A percentile compares a stretch with the other conserved stretches of the same genome.
phyloP scores from a whole-genome alignment of 331 rosid species.

The Malus hybrid region DNA sequence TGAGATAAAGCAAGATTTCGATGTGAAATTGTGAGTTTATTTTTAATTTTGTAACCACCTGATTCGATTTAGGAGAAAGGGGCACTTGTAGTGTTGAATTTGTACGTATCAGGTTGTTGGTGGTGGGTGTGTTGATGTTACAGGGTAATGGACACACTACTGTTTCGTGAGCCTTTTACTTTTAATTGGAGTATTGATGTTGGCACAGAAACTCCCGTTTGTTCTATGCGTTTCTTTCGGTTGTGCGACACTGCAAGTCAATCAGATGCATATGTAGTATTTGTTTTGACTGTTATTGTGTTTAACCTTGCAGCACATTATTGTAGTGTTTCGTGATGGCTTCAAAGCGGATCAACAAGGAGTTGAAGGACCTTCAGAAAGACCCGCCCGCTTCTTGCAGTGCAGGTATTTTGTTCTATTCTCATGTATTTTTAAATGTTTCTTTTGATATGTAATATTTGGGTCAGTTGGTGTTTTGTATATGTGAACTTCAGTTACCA shows the following conservation, averaged over 20 bases:
- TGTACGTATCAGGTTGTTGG: not conserved
- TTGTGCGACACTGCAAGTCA: not conserved
- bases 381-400: slow-evolving; percentile 83
- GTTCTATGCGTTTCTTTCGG: not conserved
- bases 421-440: not conserved
- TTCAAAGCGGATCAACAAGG: slow-evolving; percentile 63
- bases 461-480: not conserved
- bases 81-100: not conserved
- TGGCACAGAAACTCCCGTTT: not conserved
- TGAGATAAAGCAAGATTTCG: not conserved
- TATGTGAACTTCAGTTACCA: not conserved
- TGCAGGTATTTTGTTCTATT: slow-evolving; percentile 38
- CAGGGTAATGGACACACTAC: not conserved
- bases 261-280: not conserved
- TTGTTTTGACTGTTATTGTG: not conserved
- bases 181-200: not conserved
- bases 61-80: not conserved
- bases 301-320: not conserved
- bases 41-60: not conserved
- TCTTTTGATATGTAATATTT: not conserved
- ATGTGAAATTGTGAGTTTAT: not conserved
- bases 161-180: not conserved
- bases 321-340: slow-evolving; percentile 33
- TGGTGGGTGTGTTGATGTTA: not conserved
- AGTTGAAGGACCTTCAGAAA: slow-evolving; percentile 74